Evolutionary conservation across 805 yeast genomes (phyloP), one percentile per base, ranked within the genome.

Genomic region (Candida chilensis): DNA sequence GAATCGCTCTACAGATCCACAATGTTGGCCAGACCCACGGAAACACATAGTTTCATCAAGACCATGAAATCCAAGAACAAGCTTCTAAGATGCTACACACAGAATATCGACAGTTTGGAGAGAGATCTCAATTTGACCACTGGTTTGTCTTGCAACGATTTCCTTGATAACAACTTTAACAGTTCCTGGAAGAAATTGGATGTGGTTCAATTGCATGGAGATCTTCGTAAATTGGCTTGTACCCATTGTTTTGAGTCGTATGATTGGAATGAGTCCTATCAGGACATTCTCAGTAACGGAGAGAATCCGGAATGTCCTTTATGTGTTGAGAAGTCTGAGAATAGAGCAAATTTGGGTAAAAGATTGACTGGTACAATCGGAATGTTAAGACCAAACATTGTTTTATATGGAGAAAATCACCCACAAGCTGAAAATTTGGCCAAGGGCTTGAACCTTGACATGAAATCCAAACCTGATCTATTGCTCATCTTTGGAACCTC

Each of bases 401-500:
- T 90, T 2, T 63, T 90, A 15, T 90, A 90, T 50, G 96, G 96
- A 2, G 97, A 90, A 48, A 78, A 87, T 44, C 97, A 90, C 52
- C 96, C 96, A 1, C 74, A 75, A 37, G 76, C 87, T 4, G 95
- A 85, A 37, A 56, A 64, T n/a, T 74, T 90, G 25, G 81, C 94
- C 2, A 67, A 65, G 28, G 86, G 87, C 5, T 54, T 84, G 24
- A 67, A 61, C 29, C 61, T 68, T 14, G 97, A 90, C 54, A 46
- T 85, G 34, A 64, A 60, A 36, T 59, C 70, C 26, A 66, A 60
- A 35, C 95, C 96, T 0, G 95, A 87, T 46, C 49, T 84, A 36
- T 64, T 92, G 28, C 55, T 90, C n/a, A 81, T 90, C 8, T 78
- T 85, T 70, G 98, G 98, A 0, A 92, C 98, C 0, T 85, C 96